Percentiles rank a stretch among this genome's conserved stretches.
phyloP scores from a whole-genome alignment of 2,329 filamentous ascomycete species.

The Coniochaeta sp. region DNA sequence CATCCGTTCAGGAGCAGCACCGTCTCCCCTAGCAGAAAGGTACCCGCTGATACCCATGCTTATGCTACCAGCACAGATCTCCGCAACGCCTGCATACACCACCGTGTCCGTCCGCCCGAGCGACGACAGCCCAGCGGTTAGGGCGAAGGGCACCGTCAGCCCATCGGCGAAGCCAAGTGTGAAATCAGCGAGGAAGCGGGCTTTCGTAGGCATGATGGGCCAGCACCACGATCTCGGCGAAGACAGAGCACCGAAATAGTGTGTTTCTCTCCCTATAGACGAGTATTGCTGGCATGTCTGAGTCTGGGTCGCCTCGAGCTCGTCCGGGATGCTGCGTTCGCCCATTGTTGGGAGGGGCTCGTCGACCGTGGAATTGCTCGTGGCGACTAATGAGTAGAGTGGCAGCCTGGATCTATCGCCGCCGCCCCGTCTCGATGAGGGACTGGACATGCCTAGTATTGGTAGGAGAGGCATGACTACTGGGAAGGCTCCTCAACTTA shows the following conservation, averaged over 20 bases:
- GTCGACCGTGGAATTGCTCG: background rate
- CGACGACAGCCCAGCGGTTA: conserved; percentile 62
- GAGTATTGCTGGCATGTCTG: background rate
- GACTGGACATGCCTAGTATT: background rate
- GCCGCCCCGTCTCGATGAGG: background rate
- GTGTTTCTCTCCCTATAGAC: background rate
- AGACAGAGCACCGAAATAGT: background rate
- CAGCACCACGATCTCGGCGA: background rate
- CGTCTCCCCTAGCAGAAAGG: conserved; percentile 44
- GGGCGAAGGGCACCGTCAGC: conserved; percentile 66
- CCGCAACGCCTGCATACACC: conserved; percentile 61
- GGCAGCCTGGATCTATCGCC: background rate
- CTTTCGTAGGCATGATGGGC: background rate
- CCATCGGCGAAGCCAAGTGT: conserved; percentile 62
- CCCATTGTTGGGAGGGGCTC: background rate
- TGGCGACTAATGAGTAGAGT: conserved; percentile 1
- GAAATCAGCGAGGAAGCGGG: conserved; percentile 5
- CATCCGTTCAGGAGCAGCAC: conserved; percentile 7
- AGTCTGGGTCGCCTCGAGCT: background rate
- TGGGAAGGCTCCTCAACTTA: background rate
- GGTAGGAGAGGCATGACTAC: background rate
- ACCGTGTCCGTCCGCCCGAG: conserved; percentile 54
- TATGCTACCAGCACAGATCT: conserved; percentile 63
- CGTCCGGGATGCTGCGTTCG: background rate
- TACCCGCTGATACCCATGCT: conserved; percentile 69